A percentile compares a stretch with the other conserved stretches of the same genome.
phyloP scores from a whole-genome alignment of 306 rosid genomes.

The Cotoneaster glaucophyllus region DNA sequence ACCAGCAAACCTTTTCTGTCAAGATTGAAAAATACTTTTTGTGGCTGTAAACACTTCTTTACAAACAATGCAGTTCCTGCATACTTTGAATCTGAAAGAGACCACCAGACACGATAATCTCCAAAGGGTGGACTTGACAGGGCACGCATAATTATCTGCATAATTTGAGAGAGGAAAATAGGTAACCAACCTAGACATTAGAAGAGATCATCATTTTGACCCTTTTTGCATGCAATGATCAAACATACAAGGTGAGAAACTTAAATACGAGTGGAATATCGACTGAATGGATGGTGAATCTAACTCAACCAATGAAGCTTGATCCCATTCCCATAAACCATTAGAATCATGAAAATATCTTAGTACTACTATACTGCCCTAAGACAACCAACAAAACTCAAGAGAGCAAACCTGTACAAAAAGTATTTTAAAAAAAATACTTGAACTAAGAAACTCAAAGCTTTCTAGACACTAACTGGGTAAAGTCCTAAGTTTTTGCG shows the following conservation, averaged over 20 bases:
- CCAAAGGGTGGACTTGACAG: conserved; percentile 75
- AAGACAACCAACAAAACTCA: background rate
- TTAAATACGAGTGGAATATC: background rate
- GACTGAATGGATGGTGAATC: background rate
- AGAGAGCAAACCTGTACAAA: background rate
- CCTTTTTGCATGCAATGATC: background rate
- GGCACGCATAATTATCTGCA: conserved; percentile 82
- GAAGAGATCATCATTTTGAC: conserved; percentile 6
- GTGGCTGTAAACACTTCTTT: conserved; percentile 79
- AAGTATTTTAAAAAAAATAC: background rate
- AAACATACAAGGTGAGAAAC: background rate
- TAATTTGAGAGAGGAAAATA: conserved; percentile 12
- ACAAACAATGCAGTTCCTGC: conserved; percentile 89
- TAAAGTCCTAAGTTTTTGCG: background rate
- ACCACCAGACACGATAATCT: conserved; percentile 88
- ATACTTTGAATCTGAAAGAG: conserved; percentile 92
- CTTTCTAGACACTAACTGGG: background rate
- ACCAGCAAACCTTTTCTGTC: conserved; percentile 64
- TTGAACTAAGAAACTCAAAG: background rate
- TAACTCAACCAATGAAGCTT: background rate
- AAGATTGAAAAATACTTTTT: conserved; percentile 70
- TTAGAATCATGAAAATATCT: background rate
- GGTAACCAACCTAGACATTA: background rate
- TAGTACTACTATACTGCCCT: background rate
- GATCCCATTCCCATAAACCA: background rate